These are phyloP conservation scores for Oryza australiensis DNA, from an alignment of 176 grass and related monocot genomes.

Conservation along the genomic window DNA sequence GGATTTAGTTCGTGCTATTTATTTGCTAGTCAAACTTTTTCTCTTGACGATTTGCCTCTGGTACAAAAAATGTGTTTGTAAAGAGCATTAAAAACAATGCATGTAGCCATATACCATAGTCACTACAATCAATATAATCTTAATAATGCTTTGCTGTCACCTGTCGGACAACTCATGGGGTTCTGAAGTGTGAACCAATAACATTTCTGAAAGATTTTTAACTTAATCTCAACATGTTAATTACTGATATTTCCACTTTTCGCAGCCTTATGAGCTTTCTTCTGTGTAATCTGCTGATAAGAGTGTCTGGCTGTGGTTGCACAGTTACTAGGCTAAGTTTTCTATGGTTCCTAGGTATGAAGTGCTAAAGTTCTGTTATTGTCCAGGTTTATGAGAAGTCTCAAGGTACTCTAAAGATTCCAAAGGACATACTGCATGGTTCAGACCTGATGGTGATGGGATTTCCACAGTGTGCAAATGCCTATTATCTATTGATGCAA, in stretches of 20 bases:
- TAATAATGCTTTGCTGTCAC: background rate
- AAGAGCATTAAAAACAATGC: background rate
- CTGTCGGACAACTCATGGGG: background rate
- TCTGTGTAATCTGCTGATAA: conserved; percentile 1
- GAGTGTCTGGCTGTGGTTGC: conserved; percentile 7
- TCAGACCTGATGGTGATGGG: conserved; percentile 78
- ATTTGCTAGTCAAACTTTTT: background rate
- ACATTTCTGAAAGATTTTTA: background rate
- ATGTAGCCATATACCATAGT: background rate
- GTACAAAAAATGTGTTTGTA: background rate
- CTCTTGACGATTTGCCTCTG: no score
- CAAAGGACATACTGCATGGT: conserved; percentile 64
- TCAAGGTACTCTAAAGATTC: conserved; percentile 69
- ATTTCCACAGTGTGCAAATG: conserved; percentile 88
- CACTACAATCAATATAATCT: background rate
- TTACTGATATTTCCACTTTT: conserved; percentile 15
- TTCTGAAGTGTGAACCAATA: background rate
- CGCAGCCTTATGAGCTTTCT: background rate
- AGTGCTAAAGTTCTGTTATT: conserved; percentile 29
- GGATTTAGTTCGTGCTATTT: background rate
- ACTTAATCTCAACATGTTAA: conserved; percentile 3
- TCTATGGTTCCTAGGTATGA: background rate
- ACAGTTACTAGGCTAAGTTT: background rate
- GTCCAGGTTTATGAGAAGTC: conserved; percentile 76
- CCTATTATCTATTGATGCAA: conserved; percentile 94